These are phyloP conservation scores for Neopestalotiopsis clavispora DNA, from an alignment of 2,329 filamentous ascomycete genomes.

Conservation along the genomic window DNA sequence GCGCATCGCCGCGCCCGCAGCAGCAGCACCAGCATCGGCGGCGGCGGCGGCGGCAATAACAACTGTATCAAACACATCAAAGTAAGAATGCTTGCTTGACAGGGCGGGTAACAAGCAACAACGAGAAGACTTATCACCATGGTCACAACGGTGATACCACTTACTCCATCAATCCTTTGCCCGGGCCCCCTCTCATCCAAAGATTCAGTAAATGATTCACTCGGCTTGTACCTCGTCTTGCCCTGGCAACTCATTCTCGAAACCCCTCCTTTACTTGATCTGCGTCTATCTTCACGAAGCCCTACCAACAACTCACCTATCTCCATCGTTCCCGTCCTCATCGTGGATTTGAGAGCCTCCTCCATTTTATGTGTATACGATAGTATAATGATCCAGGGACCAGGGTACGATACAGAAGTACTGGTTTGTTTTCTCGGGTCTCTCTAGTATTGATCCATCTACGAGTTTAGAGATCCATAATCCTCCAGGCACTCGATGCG, in stretches of 20 bases:
- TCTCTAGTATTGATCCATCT: neutral
- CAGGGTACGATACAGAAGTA: conserved; percentile 33
- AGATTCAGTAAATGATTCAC: too few species aligned
- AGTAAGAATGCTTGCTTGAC: neutral
- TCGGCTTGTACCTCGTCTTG: too few species aligned
- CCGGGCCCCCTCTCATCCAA: too few species aligned
- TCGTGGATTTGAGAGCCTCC: neutral
- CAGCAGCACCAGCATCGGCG: neutral
- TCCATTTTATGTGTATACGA: neutral
- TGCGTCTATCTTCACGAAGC: neutral
- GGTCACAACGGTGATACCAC: conserved; percentile 22
- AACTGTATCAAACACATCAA: too few species aligned
- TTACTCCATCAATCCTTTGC: conserved; percentile 19
- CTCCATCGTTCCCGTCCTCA: conserved; percentile 9
- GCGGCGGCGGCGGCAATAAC: too few species aligned
- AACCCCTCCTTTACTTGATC: neutral
- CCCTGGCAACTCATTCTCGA: neutral
- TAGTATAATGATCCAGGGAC: conserved; percentile 26
- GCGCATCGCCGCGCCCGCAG: neutral
- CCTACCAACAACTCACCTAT: neutral
- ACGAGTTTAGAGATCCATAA: conserved; percentile 20
- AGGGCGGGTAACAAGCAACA: neutral
- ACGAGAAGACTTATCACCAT: conserved; percentile 21
- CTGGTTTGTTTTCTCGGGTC: conserved; percentile 9
- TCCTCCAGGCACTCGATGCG: conserved; percentile 25